Base-by-base conservation (phyloP, 2,329 filamentous ascomycete genomes). In the Malbranchea zuffiana region DNA sequence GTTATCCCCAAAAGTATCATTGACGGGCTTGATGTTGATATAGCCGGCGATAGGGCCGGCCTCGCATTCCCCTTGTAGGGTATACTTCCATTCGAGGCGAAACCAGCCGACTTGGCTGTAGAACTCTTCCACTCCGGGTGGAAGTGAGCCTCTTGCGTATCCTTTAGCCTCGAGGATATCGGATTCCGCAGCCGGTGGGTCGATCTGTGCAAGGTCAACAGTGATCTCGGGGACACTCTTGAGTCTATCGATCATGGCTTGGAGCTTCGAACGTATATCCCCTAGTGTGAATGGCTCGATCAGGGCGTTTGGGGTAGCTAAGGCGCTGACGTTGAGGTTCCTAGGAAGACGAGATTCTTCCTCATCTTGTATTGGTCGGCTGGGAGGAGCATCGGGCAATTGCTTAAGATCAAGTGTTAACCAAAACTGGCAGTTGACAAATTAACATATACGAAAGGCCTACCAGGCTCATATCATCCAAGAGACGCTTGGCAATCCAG, bases 1-100 rank as follows among this genome's bases (percentile, higher is more conserved):
- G 11, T 35, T 35, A 18, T 35, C 32, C 18, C 32, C 32, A 21
- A 35, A 35, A 13, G 26, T 18, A n/a, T n/a, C n/a, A n/a, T n/a
- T n/a, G 6, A 8, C 17, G 2, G 11, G n/a, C 10, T 24, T 23
- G 0, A 18, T 12, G 18, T 7, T n/a, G 6, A 35, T 35, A n/a
- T 35, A 6, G 11, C 15, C 19, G n/a, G n/a, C n/a, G n/a, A n/a
- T n/a, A n/a, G n/a, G n/a, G n/a, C n/a, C n/a, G n/a, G n/a, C n/a
- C n/a, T n/a, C n/a, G n/a, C n/a, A n/a, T n/a, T n/a, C n/a, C n/a
- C n/a, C n/a, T n/a, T n/a, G n/a, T n/a, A n/a, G n/a, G 13, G 15
- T 12, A 18, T 24, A 35, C 17, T 35, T 35, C 32, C 32, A 35
- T 7, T 35, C 18, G 5, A 35, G 32, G 6, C 11, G 15, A 15